Conservation (phyloP, 306 rosid species). For the Inga laurina region DNA sequence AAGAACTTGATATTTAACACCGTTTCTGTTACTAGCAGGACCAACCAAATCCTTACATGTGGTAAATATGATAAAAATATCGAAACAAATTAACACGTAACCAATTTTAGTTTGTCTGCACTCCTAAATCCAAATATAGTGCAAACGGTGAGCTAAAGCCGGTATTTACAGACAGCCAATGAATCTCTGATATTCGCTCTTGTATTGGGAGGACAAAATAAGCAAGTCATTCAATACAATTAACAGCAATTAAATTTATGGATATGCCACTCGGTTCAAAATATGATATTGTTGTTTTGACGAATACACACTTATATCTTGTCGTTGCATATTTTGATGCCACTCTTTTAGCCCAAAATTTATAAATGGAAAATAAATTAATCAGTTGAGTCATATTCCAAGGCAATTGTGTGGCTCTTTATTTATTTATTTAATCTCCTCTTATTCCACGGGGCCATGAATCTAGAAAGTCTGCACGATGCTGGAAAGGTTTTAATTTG, state of each 20-base stretch:
- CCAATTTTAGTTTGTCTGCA: background rate
- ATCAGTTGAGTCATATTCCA: too few relatives aligned
- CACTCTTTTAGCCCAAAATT: too few relatives aligned
- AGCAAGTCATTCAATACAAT: background rate
- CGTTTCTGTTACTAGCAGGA: background rate
- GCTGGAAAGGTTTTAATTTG: background rate
- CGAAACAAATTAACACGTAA: background rate
- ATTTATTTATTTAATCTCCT: too few relatives aligned
- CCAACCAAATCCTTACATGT: background rate
- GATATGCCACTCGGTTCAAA: background rate
- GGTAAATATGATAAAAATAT: background rate
- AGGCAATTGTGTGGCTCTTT: too few relatives aligned
- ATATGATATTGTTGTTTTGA: background rate
- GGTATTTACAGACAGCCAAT: background rate
- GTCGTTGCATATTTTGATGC: too few relatives aligned
- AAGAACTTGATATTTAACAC: background rate
- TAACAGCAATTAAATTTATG: background rate
- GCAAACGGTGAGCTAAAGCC: background rate
- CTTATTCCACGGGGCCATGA: background rate
- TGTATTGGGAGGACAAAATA: background rate
- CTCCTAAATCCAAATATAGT: background rate
- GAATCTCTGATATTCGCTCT: background rate
- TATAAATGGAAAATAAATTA: too few relatives aligned
- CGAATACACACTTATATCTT: too few relatives aligned
- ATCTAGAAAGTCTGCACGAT: background rate